These are phyloP conservation scores for Talinum fruticosum DNA, from an alignment of 148 eudicot species.

Conservation along the genomic window DNA sequence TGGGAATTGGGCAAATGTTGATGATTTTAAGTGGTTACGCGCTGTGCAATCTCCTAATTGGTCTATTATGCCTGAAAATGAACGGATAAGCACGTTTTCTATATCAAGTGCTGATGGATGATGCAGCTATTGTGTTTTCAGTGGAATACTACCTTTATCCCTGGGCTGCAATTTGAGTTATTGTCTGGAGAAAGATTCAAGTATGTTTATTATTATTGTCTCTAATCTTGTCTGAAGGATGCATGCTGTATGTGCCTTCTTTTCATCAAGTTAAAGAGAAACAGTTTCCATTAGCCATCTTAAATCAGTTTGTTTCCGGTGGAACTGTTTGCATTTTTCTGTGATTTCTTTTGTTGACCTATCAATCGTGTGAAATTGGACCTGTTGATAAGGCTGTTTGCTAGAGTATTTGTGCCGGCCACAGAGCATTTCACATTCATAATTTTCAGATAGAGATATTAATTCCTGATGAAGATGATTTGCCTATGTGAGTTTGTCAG, in stretches of 20 bases:
- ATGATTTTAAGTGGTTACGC: slow-evolving; percentile 83
- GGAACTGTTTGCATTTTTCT: background rate
- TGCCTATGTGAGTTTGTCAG: background rate
- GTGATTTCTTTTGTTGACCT: background rate
- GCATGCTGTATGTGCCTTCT: slow-evolving; percentile 1
- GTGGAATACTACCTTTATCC: background rate
- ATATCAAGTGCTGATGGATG: slow-evolving; percentile 31
- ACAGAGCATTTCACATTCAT: background rate
- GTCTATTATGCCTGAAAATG: slow-evolving; percentile 65
- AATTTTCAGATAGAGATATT: background rate
- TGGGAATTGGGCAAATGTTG: slow-evolving; percentile 80
- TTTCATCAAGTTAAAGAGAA: background rate
- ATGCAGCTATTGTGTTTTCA: background rate
- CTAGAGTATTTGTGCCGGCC: background rate
- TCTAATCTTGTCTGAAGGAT: background rate
- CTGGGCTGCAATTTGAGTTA: background rate
- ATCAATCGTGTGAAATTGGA: background rate
- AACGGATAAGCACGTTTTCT: slow-evolving; percentile 36
- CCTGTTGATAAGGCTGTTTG: background rate
- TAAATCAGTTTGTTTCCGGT: background rate
- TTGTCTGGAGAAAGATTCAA: background rate
- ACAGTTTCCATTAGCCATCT: background rate
- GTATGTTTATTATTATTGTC: slow-evolving; percentile 2
- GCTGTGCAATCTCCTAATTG: slow-evolving; percentile 87
- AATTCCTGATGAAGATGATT: background rate